Base-by-base conservation (phyloP, 2,329 filamentous ascomycete species). In the Diplodia seriata region DNA sequence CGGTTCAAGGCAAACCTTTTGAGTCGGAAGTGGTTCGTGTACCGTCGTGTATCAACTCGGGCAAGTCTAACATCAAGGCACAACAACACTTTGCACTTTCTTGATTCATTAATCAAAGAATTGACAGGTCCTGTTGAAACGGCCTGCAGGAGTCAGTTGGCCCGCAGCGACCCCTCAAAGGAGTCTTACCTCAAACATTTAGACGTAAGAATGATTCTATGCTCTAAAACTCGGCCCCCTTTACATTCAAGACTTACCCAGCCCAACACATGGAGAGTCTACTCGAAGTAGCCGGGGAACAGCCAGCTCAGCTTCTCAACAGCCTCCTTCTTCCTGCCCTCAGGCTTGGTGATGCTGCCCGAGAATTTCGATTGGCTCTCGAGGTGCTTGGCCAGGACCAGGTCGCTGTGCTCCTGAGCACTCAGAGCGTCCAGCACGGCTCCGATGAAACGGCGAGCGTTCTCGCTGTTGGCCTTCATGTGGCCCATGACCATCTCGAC, bases 401-500 rank as follows among this genome's bases (percentile, higher is more conserved):
- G 79, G 68, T 94, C 89, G 66, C 79, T 82, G 80, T 97, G 88
- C 76, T 94, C 91, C 69, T 91, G 86, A 77, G 91, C 90, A 74
- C 87, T 89, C 73, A 98, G 84, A 80, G 93, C 90, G 79, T 98
- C 92, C 67, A 99, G 84, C 54, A 98, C 93, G 38, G 91, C 92
- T 43, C 88, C 92, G 40, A 99, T 90, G 68, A 98, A 90, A 63
- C 89, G 85, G 78, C 90, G 90, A 40, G 95, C 95, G 76, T 98
- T 99, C 76, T 90, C 85, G 64, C 91, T 86, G 81, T 99, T 99
- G 72, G 93, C 91, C 77, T 91, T 90, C 95, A 99, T 99, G 81
- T 97, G 92, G 70, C 89, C 91, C 89, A 97, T 92, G 67, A 99
- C 95, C 91, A 98, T 97, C 80, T 94, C 92, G 26, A 99, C 95